Evolutionary conservation across 2,329 filamentous ascomycete species (phyloP).

Genomic region (Fusarium sp.): DNA sequence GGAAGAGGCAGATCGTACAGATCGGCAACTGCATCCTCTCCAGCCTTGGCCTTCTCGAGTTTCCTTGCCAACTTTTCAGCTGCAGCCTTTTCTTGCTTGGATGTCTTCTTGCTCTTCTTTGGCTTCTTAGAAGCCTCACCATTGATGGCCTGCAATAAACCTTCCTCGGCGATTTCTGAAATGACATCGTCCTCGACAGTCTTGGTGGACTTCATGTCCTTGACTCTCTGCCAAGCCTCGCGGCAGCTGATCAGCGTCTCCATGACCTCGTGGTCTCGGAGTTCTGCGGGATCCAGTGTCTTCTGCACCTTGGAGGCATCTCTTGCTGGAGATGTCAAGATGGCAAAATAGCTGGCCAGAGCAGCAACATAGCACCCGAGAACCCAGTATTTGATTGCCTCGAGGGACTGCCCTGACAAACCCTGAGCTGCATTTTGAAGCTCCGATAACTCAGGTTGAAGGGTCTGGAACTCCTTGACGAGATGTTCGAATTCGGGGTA

Average conservation of each 20-base stretch:
- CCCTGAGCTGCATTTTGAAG: conserved; percentile 65
- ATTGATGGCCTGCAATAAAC: conserved; percentile 40
- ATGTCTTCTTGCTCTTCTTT: conserved; percentile 44
- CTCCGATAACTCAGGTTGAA: conserved; percentile 70
- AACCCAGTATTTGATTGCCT: conserved; percentile 77
- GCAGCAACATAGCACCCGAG: conserved; percentile 86
- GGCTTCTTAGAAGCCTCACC: conserved; percentile 41
- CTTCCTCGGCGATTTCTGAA: conserved; percentile 37
- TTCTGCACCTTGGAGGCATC: conserved; percentile 62
- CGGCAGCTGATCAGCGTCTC: conserved; percentile 80
- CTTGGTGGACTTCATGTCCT: conserved; percentile 65
- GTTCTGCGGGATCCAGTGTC: conserved; percentile 75
- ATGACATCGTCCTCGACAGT: conserved; percentile 47
- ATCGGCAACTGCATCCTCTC: conserved; percentile 74
- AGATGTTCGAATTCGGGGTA: conserved; percentile 94
- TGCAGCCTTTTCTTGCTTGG: conserved; percentile 49
- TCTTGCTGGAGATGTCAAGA: conserved; percentile 81
- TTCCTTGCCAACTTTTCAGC: conserved; percentile 53
- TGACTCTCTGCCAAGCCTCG: conserved; percentile 78
- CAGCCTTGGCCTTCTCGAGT: conserved; percentile 62
- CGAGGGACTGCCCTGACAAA: conserved; percentile 61
- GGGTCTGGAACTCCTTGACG: conserved; percentile 76
- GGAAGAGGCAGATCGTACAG: conserved; percentile 68
- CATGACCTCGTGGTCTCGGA: conserved; percentile 93
- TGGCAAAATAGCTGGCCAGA: conserved; percentile 91